Evolutionary conservation across 2,329 filamentous ascomycete species (phyloP), one percentile per base, ranked within the genome.

Genomic region (Leptographium lundbergii): DNA sequence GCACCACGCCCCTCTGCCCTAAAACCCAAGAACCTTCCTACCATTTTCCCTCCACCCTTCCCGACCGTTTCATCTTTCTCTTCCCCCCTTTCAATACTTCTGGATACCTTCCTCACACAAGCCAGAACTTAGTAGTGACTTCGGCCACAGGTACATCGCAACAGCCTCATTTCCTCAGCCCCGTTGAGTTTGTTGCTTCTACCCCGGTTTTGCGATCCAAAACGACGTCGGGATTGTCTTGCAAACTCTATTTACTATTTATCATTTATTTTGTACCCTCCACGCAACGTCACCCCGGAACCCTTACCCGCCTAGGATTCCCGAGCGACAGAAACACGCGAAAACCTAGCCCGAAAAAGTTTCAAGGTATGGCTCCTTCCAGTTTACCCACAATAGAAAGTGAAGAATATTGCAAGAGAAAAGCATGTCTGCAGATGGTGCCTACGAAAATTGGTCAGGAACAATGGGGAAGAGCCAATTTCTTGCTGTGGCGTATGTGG

Each of bases 101-200:
- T 52, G 45, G 55, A 57, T 57, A 57, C 55, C 17, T 50, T 50
- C 45, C 45, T 52, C 36, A 54, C 19, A 36, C 25, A 54, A 45
- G n/a, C 36, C 29, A 47, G 45, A 58, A 61, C 59, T 56, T 58
- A 56, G 48, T 54, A 59, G 61, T 61, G 59, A 63, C 61, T 60
- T 63, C n/a, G 19, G 29, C n/a, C 14, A 57, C 58, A 60, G 54
- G 60, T 61, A 63, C 58, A 59, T 51, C 25, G 42, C 57, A 61
- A 59, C 59, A 56, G 29, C 34, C 39, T 54, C 51, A 34, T 50
- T 29, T 57, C 39, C 19, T 58, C 59, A 55, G 57, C 57, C 59
- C 61, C 58, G 61, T 34, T 47, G 52, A 29, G 36, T 56, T 55
- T 50, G 54, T 53, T 29, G n/a, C 29, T 50, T 58, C 56, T 58